phyloP scores from a whole-genome alignment of 2,329 filamentous ascomycete species.

The Ceratocystis diversiconidia region DNA sequence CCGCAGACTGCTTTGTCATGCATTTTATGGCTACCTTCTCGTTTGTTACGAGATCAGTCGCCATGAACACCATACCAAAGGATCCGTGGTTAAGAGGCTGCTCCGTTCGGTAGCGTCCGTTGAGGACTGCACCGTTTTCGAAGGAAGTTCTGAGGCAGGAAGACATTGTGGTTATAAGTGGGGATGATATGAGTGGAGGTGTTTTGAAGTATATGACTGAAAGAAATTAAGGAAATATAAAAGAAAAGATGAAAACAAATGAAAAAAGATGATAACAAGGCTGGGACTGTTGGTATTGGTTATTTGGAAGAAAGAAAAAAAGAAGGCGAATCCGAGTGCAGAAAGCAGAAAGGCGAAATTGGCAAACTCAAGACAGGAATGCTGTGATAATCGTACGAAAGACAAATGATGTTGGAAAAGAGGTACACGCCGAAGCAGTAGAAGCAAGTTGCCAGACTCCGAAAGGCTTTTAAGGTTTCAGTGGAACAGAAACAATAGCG shows the following conservation, averaged over 20 bases:
- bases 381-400: slow-evolving; percentile 18
- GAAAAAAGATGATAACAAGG: slow-evolving; percentile 16
- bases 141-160: slow-evolving; percentile 71
- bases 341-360: background rate
- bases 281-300: slow-evolving; percentile 17
- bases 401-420: slow-evolving; percentile 3
- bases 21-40: slow-evolving; percentile 91
- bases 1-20: slow-evolving; percentile 64
- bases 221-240: slow-evolving; percentile 20
- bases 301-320: slow-evolving; percentile 11
- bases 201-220: slow-evolving; percentile 11
- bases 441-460: slow-evolving; percentile 9
- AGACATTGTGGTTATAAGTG: slow-evolving; percentile 42
- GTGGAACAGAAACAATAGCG: background rate
- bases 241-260: slow-evolving; percentile 13
- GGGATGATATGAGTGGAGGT: slow-evolving; percentile 8
- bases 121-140: slow-evolving; percentile 62
- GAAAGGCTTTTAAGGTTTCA: background rate
- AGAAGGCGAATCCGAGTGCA: slow-evolving; percentile 3
- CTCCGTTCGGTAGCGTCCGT: slow-evolving; percentile 80
- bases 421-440: slow-evolving; percentile 3
- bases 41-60: slow-evolving; percentile 61
- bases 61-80: slow-evolving; percentile 96
- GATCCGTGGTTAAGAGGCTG: slow-evolving; percentile 96
- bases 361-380: slow-evolving; percentile 4